A percentile compares a stretch with the other conserved stretches of the same genome.
These are phyloP conservation scores for Persicaria maculosa DNA, from an alignment of 148 eudicot species.

Conservation along the genomic window DNA sequence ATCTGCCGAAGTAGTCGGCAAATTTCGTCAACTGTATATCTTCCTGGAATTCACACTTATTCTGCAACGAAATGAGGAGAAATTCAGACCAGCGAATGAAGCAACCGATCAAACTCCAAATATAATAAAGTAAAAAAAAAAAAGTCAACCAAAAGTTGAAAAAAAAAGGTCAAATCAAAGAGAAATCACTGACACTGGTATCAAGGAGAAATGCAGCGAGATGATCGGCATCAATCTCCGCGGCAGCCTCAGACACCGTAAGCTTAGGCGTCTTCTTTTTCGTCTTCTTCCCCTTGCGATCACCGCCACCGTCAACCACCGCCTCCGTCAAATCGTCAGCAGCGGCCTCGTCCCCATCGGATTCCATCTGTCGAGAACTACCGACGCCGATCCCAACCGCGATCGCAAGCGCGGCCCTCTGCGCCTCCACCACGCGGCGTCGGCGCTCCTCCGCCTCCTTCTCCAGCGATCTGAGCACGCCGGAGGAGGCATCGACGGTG, in stretches of 20 bases:
- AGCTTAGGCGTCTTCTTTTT: conserved; percentile 12
- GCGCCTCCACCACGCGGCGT: conserved; percentile 25
- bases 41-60: conserved; percentile 42
- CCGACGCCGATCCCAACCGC: not conserved
- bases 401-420: conserved; percentile 17
- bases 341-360: conserved; percentile 9
- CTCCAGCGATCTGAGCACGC: conserved; percentile 13
- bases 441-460: conserved; percentile 19
- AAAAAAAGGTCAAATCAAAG: conserved; percentile 3
- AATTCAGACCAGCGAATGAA: not conserved
- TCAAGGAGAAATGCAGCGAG: conserved; percentile 21
- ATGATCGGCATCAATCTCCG: conserved; percentile 20
- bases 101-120: not conserved
- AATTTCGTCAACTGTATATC: conserved; percentile 57
- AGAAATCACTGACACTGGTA: conserved; percentile 12
- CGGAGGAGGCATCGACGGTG: conserved; percentile 9
- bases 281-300: conserved; percentile 11
- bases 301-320: not conserved
- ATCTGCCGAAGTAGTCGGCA: conserved; percentile 57
- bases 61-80: conserved; percentile 2
- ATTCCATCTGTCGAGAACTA: conserved; percentile 4
- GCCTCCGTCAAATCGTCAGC: not conserved
- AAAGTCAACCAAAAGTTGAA: not conserved
- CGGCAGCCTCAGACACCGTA: conserved; percentile 21
- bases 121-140: not conserved